These are phyloP conservation scores for Solanum phureja DNA, from an alignment of 257 asterid genomes.

Conservation along the genomic window DNA sequence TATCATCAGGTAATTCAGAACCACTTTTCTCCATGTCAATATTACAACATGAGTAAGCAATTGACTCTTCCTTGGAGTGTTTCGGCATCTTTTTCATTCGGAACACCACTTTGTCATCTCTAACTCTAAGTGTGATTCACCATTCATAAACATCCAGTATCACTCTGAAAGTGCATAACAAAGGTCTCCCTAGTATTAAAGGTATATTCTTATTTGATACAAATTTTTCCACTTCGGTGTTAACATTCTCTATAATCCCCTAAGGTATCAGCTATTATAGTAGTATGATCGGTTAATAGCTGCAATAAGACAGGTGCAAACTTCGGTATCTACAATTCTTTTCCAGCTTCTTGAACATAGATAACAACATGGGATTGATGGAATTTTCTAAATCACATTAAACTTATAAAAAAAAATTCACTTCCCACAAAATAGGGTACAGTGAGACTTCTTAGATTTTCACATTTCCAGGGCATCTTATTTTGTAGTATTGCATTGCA, in stretches of 20 bases:
- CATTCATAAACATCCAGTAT: too few relatives aligned
- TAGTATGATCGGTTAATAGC: neutral
- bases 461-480: too few relatives aligned
- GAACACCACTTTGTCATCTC: neutral
- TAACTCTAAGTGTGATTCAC: neutral
- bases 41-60: neutral
- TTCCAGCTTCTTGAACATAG: neutral
- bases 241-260: neutral
- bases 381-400: neutral
- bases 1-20: neutral
- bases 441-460: too few relatives aligned
- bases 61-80: neutral
- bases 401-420: too few relatives aligned
- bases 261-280: neutral
- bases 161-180: neutral
- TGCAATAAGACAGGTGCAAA: too few relatives aligned
- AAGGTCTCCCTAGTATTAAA: neutral
- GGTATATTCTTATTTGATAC: neutral
- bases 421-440: neutral
- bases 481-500: too few relatives aligned
- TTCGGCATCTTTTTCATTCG: neutral
- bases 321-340: neutral
- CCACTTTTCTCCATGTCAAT: neutral
- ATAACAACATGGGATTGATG: too few relatives aligned
- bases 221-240: neutral